These are phyloP conservation scores for Trichophyton schoenleinii DNA, from an alignment of 2,329 filamentous ascomycete genomes.

Conservation along the genomic window DNA sequence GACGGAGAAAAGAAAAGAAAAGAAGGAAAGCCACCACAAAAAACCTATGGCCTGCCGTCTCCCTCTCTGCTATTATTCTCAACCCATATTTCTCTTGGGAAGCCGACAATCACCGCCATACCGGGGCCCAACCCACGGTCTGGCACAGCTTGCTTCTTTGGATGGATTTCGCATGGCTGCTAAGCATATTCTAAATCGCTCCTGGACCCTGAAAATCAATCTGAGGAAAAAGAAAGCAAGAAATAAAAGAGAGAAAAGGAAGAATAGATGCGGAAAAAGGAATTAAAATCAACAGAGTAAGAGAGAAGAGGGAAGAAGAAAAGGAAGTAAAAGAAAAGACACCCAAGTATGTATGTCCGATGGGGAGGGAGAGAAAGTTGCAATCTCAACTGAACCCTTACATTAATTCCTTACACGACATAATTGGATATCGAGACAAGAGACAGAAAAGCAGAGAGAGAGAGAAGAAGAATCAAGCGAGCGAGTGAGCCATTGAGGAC, in stretches of 20 bases:
- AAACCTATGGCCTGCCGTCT: neutral
- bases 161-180: neutral
- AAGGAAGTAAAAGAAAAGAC: neutral
- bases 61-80: neutral
- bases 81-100: neutral
- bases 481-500: neutral
- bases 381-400: neutral
- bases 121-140: neutral
- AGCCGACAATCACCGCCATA: neutral
- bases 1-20: neutral
- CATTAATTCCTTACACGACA: neutral
- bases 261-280: neutral
- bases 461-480: no score
- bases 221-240: neutral
- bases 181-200: constrained; percentile 1
- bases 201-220: neutral
- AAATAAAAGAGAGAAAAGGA: neutral
- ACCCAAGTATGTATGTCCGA: neutral
- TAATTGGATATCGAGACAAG: neutral
- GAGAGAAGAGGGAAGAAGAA: neutral
- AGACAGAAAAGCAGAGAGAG: no score
- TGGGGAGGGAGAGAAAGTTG: neutral
- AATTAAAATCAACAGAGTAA: neutral
- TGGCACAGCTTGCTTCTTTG: neutral
- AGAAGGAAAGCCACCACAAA: neutral